Evolutionary conservation across 1,284 basidiomycete species (phyloP), one percentile per base, ranked within the genome.

Genomic region (Anthracocystis setariae): DNA sequence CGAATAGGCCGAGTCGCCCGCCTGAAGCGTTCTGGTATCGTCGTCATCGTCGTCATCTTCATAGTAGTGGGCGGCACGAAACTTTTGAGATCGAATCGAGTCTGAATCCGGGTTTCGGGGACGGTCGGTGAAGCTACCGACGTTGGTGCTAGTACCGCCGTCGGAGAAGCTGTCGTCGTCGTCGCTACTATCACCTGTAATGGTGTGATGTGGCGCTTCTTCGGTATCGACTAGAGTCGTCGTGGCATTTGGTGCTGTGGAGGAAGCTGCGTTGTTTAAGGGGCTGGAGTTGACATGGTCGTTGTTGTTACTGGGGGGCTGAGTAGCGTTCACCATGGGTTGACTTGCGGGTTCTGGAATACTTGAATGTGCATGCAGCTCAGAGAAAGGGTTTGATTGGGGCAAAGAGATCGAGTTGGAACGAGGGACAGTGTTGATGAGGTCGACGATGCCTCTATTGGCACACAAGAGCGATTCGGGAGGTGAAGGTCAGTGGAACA

Each of bases 131-230:
- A 66, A 60, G 53, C 64, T 60, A 49, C 64, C 64, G 3, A 60
- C 57, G 17, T 66, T 66, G 24, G 64, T 66, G 45, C 40, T 60
- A 8, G 49, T 44, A 32, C 52, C 53, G 37, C 55, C 63, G 20
- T 66, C 64, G 25, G 38, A 45, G 29, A 52, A 44, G 9, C 23
- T 25, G 38, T 49, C 55, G 46, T 48, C 54, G 17, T 61, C 64
- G 35, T 48, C 54, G 17, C 57, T 57, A 27, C 45, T 56, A 23
- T 61, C 52, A 44, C 45, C 49, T 8, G 49, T 25, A 35, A 67
- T 56, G 24, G 52, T 67, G 49, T 67, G 64, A 46, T 67, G 64
- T 8, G 64, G 64, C 40, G 64, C 64, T 20, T 67, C 17, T 17
- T 51, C 35, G 23, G 46, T n/a, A 33, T 60, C 40, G 27, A 61